Percentiles rank a stretch among this genome's conserved stretches.
phyloP scores from a whole-genome alignment of 305 asterid genomes.

The Fraxinus floribunda region DNA sequence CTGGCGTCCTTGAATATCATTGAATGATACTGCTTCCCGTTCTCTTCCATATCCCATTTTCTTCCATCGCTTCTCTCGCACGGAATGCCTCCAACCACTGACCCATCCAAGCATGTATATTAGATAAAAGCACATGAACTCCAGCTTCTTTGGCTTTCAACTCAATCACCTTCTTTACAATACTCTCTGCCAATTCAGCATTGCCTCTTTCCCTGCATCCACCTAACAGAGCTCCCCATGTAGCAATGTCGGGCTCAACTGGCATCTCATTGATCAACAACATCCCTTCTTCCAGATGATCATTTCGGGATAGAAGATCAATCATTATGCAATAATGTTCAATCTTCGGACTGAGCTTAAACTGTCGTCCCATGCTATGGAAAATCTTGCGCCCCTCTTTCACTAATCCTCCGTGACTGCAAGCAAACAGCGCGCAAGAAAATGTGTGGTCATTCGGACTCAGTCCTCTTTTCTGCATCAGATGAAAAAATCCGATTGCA shows the following conservation, averaged over 20 bases:
- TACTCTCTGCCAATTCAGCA: slow-evolving; percentile 35
- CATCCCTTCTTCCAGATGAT: slow-evolving; percentile 36
- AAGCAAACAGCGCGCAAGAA: slow-evolving; percentile 41
- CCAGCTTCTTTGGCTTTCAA: slow-evolving; percentile 38
- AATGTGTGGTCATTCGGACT: slow-evolving; percentile 36
- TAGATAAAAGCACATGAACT: slow-evolving; percentile 37
- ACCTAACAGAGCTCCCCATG: slow-evolving; percentile 41
- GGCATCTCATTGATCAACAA: slow-evolving; percentile 32
- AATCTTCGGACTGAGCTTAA: slow-evolving; percentile 23
- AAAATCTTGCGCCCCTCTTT: slow-evolving; percentile 34
- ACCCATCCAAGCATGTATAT: slow-evolving; percentile 43
- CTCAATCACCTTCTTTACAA: slow-evolving; percentile 28
- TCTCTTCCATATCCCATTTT: slow-evolving; percentile 34
- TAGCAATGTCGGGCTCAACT: slow-evolving; percentile 36
- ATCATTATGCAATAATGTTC: slow-evolving; percentile 45
- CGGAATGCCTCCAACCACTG: slow-evolving; percentile 37
- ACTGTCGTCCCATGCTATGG: slow-evolving; percentile 26
- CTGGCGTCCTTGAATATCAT: background rate
- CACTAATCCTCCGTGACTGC: slow-evolving; percentile 45
- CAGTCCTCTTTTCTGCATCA: slow-evolving; percentile 31
- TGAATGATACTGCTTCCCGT: slow-evolving; percentile 35
- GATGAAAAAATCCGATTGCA: slow-evolving; percentile 35
- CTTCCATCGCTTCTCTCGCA: slow-evolving; percentile 41
- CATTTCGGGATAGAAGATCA: slow-evolving; percentile 42
- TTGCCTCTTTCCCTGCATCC: slow-evolving; percentile 42